Evolutionary conservation across 2,329 filamentous ascomycete genomes (phyloP), one percentile per base, ranked within the genome.

Genomic region (Aspergillus japonicus): DNA sequence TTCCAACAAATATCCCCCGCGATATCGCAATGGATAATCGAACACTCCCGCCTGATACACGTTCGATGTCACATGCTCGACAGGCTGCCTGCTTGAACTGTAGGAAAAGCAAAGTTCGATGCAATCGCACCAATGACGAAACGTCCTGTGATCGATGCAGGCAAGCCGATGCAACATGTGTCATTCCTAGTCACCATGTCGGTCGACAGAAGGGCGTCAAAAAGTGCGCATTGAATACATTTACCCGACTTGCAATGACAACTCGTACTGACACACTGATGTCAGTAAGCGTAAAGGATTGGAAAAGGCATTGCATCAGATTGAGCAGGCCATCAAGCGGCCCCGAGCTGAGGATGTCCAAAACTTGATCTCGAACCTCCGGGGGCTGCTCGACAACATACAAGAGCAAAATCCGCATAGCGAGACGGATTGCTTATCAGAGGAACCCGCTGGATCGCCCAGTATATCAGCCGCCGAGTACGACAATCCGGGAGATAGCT

Each of bases 141-240:
- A 68, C 76, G 21, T 78, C 81, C 26, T 90, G 87, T 71, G 85
- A 86, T 64, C 82, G 85, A 72, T 90, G 87, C 71, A 76, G 80
- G 56, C 82, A 86, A 68, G 77, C 83, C 7, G 80, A 82, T 35
- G 71, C 77, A 14, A 85, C 90, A 60, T 91, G 89, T 70, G 78
- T 89, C 5, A 85, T 89, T 2, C 88, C 83, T n/a, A 84, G 84
- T n/a, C 90, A 90, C 69, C 88, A 90, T 62, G 83, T 90, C 4
- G 89, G 89, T 7, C 81, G 89, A 53, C 88, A 90, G 69, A 91
- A 91, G 70, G 89, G 89, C 23, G 88, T 91, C 61, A 91, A 91
- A 73, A 91, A 91, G 89, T 89, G 75, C 63, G 66, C 60, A 8
- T 19, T 47, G 21, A 75, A 80, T 66, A 47, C 44, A n/a, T 42